Base-by-base conservation (phyloP, 495 filamentous ascomycete species). In the Wilcoxina mikolae region DNA sequence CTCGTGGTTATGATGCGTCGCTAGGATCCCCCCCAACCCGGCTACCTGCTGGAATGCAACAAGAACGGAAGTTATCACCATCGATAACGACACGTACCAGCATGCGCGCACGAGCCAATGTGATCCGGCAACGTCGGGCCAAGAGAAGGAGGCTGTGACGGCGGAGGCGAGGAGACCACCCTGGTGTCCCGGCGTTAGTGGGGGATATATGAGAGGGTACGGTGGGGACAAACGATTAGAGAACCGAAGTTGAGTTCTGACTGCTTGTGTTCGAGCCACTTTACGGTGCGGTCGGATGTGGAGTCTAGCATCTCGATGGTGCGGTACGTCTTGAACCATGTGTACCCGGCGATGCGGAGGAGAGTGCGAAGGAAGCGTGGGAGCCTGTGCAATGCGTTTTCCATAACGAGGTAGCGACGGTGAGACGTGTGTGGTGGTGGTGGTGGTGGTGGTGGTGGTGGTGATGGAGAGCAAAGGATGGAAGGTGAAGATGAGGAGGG, bases 21-120 rank as follows among this genome's bases (percentile, higher is more conserved):
- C 46, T 15, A 49, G 46, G 12, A 49, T 27, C 12, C 24, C 46
- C 7, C 46, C 46, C 24, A 49, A 20, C 27, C 22, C 46, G 2
- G 46, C 46, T 2, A 49, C 46, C 46, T 49, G 46, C 27, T 49
- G 46, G 46, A 49, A 49, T 29, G 46, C 46, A 2, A 49, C 46
- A 1, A 49, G 22, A 2, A 49, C 46, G 15, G 46, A 49, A 15
- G 46, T 49, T 22, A 49, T 49, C 7, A 49, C 46, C 46, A 49
- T 27, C 15, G 15, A 28, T 3, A 49, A 23, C 24, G 24, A 12
- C 10, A 20, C 22, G 24, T 49, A 49, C 46, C 46, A 49, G 24
- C 1, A 49, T 7, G 46, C 46, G 27, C 46, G 46, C 12, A 49
- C 46, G 27, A 49, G 4, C 46, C 46, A 49, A 25, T 27, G 46